These are phyloP conservation scores for Linnemannia hyalina DNA, from an alignment of 192 early-diverging fungal genomes.

Conservation along the genomic window DNA sequence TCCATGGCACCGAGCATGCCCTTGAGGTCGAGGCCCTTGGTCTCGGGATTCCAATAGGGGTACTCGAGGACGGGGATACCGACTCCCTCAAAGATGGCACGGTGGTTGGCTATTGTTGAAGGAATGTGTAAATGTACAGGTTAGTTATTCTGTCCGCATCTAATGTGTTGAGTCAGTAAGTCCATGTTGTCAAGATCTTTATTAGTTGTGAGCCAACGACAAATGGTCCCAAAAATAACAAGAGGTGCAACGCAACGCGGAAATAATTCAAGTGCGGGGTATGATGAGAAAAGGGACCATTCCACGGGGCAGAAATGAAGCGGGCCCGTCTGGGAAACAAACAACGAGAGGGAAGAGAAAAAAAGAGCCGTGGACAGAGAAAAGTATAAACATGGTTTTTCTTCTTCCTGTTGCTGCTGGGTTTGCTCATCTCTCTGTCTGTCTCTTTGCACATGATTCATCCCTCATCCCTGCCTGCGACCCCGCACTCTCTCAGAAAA, in stretches of 20 bases:
- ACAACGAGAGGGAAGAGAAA: neutral
- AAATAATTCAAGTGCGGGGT: slow-evolving; percentile 17
- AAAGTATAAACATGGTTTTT: slow-evolving; percentile 19
- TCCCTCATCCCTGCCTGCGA: neutral
- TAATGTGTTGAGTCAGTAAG: neutral
- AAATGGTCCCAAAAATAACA: slow-evolving; percentile 5
- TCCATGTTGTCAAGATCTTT: neutral
- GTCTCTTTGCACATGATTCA: neutral
- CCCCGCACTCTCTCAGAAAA: neutral
- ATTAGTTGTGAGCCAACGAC: neutral
- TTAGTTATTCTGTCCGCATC: neutral
- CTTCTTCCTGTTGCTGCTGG: neutral
- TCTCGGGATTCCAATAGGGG: slow-evolving; percentile 89
- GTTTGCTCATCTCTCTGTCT: neutral
- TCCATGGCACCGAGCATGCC: slow-evolving; percentile 79
- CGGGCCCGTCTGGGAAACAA: slow-evolving; percentile 1
- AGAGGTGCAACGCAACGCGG: neutral
- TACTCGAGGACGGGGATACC: slow-evolving; percentile 90
- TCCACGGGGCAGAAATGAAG: neutral
- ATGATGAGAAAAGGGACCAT: neutral
- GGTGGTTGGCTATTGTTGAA: slow-evolving; percentile 83
- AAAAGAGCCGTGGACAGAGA: neutral
- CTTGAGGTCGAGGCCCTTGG: slow-evolving; percentile 83
- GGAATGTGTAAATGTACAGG: neutral
- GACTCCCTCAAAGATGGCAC: slow-evolving; percentile 87